Conservation (phyloP, 2,329 filamentous ascomycete species). For the Penicillium polonicum region DNA sequence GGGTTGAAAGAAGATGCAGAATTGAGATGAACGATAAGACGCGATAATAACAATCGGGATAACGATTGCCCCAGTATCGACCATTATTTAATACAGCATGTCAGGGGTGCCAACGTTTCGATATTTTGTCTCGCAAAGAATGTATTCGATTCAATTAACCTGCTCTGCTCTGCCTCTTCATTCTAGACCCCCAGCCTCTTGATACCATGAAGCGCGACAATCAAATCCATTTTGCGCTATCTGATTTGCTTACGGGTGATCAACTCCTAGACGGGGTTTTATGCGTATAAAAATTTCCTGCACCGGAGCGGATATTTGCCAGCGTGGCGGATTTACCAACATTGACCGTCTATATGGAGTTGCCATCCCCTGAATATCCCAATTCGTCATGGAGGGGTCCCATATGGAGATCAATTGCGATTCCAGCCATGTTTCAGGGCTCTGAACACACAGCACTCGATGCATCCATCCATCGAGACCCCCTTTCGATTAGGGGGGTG, state of each 20-base stretch:
- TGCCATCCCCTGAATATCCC: background rate
- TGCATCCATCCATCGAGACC: constrained; percentile 6
- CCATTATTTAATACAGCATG: constrained; percentile 2
- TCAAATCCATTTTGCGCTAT: background rate
- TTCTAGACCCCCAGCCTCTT: background rate
- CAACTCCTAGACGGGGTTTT: background rate
- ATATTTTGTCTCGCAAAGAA: background rate
- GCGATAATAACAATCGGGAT: constrained; percentile 14
- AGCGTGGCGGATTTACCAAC: constrained; percentile 5
- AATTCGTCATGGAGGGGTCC: background rate
- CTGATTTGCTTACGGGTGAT: background rate
- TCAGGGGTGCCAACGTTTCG: background rate
- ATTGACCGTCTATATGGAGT: background rate
- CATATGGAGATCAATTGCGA: background rate
- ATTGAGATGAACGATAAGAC: constrained; percentile 11
- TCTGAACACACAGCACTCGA: background rate
- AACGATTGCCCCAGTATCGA: constrained; percentile 11
- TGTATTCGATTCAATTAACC: background rate
- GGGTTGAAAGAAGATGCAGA: constrained; percentile 11
- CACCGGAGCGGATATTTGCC: constrained; percentile 1
- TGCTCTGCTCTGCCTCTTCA: background rate
- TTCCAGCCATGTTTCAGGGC: background rate
- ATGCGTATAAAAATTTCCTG: constrained; percentile 7
- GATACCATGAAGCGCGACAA: background rate
- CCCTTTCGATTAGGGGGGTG: constrained; percentile 25